Conservation (phyloP, 805 yeast genomes). For the Candida corydali region DNA sequence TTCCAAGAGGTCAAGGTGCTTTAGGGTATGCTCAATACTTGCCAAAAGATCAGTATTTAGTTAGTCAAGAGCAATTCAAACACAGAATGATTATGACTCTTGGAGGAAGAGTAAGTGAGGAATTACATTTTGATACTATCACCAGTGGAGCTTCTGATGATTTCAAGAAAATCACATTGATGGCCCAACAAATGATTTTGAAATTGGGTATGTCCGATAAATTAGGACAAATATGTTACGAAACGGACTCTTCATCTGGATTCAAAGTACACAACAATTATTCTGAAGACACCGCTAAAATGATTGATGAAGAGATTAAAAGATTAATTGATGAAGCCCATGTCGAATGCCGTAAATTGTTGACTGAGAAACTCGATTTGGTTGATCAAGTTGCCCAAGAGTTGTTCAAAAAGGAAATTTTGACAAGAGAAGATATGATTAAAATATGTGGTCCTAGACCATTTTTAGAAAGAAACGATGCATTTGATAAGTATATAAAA, state of each 20-base stretch:
- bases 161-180: conserved; percentile 82
- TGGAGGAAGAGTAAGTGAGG: conserved; percentile 92
- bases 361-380: conserved; percentile 54
- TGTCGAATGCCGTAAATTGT: conserved; percentile 51
- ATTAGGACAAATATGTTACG: conserved; percentile 64
- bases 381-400: conserved; percentile 74
- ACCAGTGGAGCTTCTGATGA: conserved; percentile 93
- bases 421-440: conserved; percentile 78
- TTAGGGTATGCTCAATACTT: conserved; percentile 94
- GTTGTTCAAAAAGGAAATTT: conserved; percentile 67
- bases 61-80: conserved; percentile 67
- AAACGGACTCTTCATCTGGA: conserved; percentile 43
- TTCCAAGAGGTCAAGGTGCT: conserved; percentile 93
- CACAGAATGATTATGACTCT: conserved; percentile 93
- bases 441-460: conserved; percentile 74
- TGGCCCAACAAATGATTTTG: conserved; percentile 88
- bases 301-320: conserved; percentile 68
- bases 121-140: conserved; percentile 78
- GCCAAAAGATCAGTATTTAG: conserved; percentile 82
- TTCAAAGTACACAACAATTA: conserved; percentile 56
- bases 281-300: conserved; percentile 65
- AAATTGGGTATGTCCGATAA: conserved; percentile 83
- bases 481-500: conserved; percentile 83
- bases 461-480: conserved; percentile 75
- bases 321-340: conserved; percentile 65